Evolutionary conservation across 2,329 filamentous ascomycete species (phyloP).

Genomic region (Beauveria medogensis): DNA sequence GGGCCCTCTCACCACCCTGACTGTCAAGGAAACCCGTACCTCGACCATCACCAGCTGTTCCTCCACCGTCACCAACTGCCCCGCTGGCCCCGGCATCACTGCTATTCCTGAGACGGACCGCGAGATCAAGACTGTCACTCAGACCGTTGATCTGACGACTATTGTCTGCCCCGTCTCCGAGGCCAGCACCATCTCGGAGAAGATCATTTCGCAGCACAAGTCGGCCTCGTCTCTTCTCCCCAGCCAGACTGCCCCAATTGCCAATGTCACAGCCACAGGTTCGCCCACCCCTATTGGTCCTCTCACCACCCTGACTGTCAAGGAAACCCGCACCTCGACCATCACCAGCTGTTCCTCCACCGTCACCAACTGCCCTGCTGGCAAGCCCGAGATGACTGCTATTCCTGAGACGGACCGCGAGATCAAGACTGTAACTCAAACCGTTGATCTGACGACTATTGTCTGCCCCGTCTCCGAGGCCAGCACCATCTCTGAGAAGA

Average conservation of each 20-base stretch:
- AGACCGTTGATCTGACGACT: conserved; percentile 31
- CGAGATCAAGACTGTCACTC: conserved; percentile 27
- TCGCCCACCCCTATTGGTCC: background rate
- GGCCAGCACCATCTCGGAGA: conserved; percentile 31
- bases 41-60: conserved; percentile 52
- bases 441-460: conserved; percentile 30
- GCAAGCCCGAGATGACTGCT: conserved; percentile 24
- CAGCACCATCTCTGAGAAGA: conserved; percentile 31
- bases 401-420: conserved; percentile 28
- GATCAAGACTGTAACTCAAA: conserved; percentile 30
- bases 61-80: conserved; percentile 51
- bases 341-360: conserved; percentile 50
- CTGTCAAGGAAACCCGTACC: conserved; percentile 46
- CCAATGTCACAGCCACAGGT: too few relatives aligned
- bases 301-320: conserved; percentile 39
- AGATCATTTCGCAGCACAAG: conserved; percentile 28
- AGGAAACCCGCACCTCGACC: conserved; percentile 47
- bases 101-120: conserved; percentile 28
- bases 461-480: conserved; percentile 39
- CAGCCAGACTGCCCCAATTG: conserved; percentile 18
- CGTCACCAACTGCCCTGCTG: conserved; percentile 47
- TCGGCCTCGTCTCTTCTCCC: conserved; percentile 14
- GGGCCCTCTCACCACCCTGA: conserved; percentile 29
- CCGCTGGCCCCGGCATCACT: conserved; percentile 26
- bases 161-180: conserved; percentile 39